Evolutionary conservation across 768 basidiomycete genomes (phyloP).

Genomic region (Russula brevipes): DNA sequence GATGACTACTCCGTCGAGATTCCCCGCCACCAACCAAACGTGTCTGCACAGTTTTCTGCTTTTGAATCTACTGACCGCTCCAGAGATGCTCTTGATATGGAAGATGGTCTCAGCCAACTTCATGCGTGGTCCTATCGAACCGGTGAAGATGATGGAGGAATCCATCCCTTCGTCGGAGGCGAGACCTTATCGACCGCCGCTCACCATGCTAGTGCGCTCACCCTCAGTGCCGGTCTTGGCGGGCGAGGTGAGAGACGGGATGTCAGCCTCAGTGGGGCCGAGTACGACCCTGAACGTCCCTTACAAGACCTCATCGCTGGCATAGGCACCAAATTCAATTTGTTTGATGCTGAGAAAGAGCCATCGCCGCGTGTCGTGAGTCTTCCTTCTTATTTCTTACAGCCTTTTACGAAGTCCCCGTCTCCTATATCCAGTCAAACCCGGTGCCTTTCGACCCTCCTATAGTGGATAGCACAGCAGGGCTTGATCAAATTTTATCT

Average conservation of each 20-base stretch:
- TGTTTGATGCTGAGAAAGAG: slow-evolving; percentile 50
- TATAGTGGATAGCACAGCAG: slow-evolving; percentile 56
- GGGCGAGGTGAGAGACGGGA: slow-evolving; percentile 50
- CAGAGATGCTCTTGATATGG: slow-evolving; percentile 51
- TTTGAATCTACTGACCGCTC: slow-evolving; percentile 60
- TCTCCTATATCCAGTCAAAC: slow-evolving; percentile 25
- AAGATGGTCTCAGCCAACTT: slow-evolving; percentile 35
- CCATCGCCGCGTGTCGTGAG: slow-evolving; percentile 48
- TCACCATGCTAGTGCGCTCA: slow-evolving; percentile 87
- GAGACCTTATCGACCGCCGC: slow-evolving; percentile 77
- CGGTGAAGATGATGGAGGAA: slow-evolving; percentile 61
- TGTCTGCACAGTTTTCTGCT: slow-evolving; percentile 45
- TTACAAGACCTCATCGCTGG: slow-evolving; percentile 66
- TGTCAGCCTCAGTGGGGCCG: slow-evolving; percentile 62
- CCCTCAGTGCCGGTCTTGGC: slow-evolving; percentile 77
- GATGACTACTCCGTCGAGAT: slow-evolving; percentile 55
- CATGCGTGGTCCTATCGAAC: slow-evolving; percentile 36
- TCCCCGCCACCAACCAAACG: slow-evolving; percentile 62
- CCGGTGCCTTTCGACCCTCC: slow-evolving; percentile 47
- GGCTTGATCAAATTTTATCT: slow-evolving; percentile 55
- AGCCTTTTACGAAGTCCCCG: slow-evolving; percentile 9
- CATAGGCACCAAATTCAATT: slow-evolving; percentile 50
- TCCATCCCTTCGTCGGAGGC: slow-evolving; percentile 55
- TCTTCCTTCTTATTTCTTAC: slow-evolving; percentile 13
- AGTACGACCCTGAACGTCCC: slow-evolving; percentile 82